A percentile compares a stretch with the other conserved stretches of the same genome.
phyloP scores from a whole-genome alignment of 306 rosid genomes.

The Pterocarpus santalinus region DNA sequence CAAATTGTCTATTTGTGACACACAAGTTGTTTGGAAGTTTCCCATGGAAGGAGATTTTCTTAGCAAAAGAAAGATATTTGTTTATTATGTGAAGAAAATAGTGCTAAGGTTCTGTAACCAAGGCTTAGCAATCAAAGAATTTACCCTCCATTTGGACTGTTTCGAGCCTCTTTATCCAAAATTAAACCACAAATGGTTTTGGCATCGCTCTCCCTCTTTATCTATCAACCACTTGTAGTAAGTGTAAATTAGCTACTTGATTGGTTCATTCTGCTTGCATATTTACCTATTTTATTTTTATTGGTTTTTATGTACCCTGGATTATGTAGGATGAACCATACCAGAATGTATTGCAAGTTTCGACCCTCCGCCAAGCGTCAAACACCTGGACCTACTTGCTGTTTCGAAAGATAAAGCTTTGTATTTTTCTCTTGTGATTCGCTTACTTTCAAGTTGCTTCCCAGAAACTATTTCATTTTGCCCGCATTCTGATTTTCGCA shows the following conservation, averaged over 20 bases:
- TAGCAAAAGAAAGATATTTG: slow-evolving; percentile 25
- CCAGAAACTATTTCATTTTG: slow-evolving; percentile 20
- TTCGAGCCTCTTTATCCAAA: slow-evolving; percentile 31
- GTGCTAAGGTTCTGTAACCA: slow-evolving; percentile 25
- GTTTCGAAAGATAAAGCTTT: background rate
- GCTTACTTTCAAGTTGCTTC: slow-evolving; percentile 30
- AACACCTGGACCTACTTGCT: background rate
- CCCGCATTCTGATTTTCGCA: background rate
- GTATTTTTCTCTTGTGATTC: background rate
- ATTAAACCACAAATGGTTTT: slow-evolving; percentile 36
- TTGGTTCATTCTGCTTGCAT: slow-evolving; percentile 6
- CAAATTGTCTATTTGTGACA: slow-evolving; percentile 17
- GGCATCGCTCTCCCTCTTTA: background rate
- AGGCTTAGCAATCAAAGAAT: slow-evolving; percentile 33
- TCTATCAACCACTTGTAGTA: background rate
- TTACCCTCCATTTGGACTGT: slow-evolving; percentile 2
- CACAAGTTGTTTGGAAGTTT: background rate
- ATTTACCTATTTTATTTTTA: background rate
- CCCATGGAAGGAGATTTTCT: background rate
- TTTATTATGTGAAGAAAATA: slow-evolving; percentile 40
- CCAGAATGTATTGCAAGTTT: background rate
- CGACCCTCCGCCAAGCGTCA: slow-evolving; percentile 41
- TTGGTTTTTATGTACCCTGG: background rate
- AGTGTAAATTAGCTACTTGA: slow-evolving; percentile 12
- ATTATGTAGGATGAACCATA: slow-evolving; percentile 25